Conservation (phyloP, 148 eudicot genomes). For the Dianthus caryophyllus region DNA sequence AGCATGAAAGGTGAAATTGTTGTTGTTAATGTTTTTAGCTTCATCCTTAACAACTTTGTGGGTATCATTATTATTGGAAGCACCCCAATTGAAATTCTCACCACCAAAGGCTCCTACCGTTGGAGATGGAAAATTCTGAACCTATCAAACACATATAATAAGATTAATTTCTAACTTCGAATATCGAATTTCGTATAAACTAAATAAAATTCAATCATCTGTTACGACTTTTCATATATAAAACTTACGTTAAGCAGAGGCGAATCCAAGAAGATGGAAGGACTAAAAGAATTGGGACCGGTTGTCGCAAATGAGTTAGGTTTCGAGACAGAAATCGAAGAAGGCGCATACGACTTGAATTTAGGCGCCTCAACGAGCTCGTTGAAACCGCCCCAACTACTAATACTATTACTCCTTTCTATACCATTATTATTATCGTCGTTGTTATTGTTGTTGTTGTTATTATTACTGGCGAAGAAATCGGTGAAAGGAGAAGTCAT, state of each 20-base stretch:
- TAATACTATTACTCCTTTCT: conserved; percentile 4
- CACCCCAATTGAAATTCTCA: conserved; percentile 30
- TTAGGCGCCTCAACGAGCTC: conserved; percentile 39
- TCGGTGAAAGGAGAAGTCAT: conserved; percentile 55
- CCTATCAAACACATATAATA: not conserved
- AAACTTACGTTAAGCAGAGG: conserved; percentile 51
- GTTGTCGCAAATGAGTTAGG: conserved; percentile 31
- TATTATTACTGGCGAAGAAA: conserved; percentile 36
- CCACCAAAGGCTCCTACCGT: conserved; percentile 55
- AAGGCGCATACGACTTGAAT: conserved; percentile 50
- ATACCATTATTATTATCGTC: not conserved
- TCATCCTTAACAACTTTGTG: conserved; percentile 23
- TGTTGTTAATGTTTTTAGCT: conserved; percentile 30
- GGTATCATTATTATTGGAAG: conserved; percentile 19
- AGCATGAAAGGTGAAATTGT: conserved; percentile 57
- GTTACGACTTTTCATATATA: no score
- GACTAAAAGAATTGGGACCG: conserved; percentile 50
- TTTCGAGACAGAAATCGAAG: conserved; percentile 36
- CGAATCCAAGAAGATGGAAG: conserved; percentile 69
- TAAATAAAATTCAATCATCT: no score
- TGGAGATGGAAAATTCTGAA: conserved; percentile 60
- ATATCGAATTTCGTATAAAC: not conserved
- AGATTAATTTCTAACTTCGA: not conserved
- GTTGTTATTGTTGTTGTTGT: not conserved
- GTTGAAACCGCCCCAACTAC: conserved; percentile 23